These are phyloP conservation scores for Sophora flavescens DNA, from an alignment of 306 rosid species.

Conservation along the genomic window DNA sequence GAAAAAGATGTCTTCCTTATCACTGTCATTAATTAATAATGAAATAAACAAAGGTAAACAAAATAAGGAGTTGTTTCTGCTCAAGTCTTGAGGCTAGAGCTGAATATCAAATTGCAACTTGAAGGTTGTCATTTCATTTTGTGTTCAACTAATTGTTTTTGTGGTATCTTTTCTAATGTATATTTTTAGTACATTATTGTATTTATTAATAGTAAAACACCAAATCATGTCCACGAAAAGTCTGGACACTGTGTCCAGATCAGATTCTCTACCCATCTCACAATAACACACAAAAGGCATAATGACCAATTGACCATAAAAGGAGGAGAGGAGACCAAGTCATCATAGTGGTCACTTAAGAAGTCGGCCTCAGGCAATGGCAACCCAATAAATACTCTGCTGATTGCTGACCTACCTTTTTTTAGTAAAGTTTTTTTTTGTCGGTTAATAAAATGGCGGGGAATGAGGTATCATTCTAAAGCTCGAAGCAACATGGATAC, in stretches of 20 bases:
- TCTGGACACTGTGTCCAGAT: constrained; percentile 11
- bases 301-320: neutral
- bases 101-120: constrained; percentile 43
- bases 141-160: neutral
- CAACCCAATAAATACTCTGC: constrained; percentile 16
- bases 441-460: too few relatives aligned
- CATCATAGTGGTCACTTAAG: neutral
- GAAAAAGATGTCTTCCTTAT: neutral
- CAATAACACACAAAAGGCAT: constrained; percentile 1
- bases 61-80: neutral
- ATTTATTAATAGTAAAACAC: neutral
- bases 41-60: neutral
- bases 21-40: neutral
- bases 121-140: constrained; percentile 30
- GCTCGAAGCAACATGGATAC: too few relatives aligned
- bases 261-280: neutral
- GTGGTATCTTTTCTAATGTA: constrained; percentile 11
- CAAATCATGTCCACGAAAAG: constrained; percentile 27
- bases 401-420: constrained; percentile 5
- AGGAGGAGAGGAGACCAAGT: neutral
- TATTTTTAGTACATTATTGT: too few relatives aligned
- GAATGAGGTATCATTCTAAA: too few relatives aligned
- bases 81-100: constrained; percentile 12
- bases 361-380: constrained; percentile 31
- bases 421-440: too few relatives aligned